These are phyloP conservation scores for Aspergillus leporis DNA, from an alignment of 495 filamentous ascomycete species.

Conservation along the genomic window DNA sequence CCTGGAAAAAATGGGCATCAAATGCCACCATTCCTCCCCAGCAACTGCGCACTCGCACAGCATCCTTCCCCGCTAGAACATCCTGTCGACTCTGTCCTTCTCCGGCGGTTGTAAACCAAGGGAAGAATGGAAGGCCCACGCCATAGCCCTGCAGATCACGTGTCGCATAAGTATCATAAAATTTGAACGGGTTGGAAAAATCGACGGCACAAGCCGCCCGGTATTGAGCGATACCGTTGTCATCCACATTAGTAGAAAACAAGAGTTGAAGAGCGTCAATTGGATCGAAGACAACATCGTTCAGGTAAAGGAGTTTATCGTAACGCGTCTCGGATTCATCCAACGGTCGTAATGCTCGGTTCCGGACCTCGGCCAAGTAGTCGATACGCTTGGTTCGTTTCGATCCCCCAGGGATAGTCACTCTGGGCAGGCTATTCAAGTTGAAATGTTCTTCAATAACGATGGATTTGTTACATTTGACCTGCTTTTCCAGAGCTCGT, in stretches of 20 bases:
- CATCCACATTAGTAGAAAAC: constrained; percentile 69
- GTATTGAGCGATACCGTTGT: constrained; percentile 59
- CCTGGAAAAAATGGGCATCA: constrained; percentile 64
- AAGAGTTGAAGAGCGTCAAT: constrained; percentile 70
- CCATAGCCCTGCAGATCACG: constrained; percentile 72
- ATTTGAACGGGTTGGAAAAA: constrained; percentile 74
- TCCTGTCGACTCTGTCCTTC: constrained; percentile 56
- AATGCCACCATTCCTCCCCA: constrained; percentile 85
- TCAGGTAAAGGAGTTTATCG: constrained; percentile 73
- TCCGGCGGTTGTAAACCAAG: constrained; percentile 67
- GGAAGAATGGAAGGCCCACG: constrained; percentile 71
- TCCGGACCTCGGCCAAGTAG: constrained; percentile 76
- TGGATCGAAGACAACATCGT: constrained; percentile 74
- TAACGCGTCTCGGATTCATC: constrained; percentile 48
- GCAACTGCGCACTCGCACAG: constrained; percentile 72
- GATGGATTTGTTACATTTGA: constrained; percentile 53
- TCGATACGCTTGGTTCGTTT: constrained; percentile 68
- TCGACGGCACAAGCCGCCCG: constrained; percentile 81
- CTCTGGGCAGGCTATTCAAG: constrained; percentile 50
- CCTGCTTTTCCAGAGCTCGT: constrained; percentile 38
- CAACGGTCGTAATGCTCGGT: constrained; percentile 68
- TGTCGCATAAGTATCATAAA: constrained; percentile 81
- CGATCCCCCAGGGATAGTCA: constrained; percentile 62
- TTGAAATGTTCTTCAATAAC: constrained; percentile 57
- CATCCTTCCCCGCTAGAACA: constrained; percentile 62